phyloP scores from a whole-genome alignment of 2,329 filamentous ascomycete genomes.

The Penicillium sp. region DNA sequence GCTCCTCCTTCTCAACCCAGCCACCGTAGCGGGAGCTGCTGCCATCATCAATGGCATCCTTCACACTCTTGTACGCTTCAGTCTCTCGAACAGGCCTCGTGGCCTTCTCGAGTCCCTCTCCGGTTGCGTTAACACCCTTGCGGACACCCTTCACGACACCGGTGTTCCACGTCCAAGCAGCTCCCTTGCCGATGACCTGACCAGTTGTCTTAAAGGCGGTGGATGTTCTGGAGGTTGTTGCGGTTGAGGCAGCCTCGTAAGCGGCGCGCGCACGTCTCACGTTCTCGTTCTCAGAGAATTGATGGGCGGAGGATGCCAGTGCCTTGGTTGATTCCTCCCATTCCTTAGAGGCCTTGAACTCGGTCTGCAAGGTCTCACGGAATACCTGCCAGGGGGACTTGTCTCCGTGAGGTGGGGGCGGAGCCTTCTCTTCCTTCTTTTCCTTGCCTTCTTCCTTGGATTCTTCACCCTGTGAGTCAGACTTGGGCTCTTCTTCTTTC shows the following conservation, averaged over 20 bases:
- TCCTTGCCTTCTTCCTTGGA: constrained; percentile 48
- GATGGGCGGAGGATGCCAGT: constrained; percentile 80
- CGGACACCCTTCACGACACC: constrained; percentile 87
- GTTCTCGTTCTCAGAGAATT: constrained; percentile 90
- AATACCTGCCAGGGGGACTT: constrained; percentile 99
- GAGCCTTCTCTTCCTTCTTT: constrained; percentile 66
- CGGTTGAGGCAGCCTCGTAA: constrained; percentile 82
- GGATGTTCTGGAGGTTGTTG: constrained; percentile 74
- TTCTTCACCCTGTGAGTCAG: constrained; percentile 47
- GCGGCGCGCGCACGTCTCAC: constrained; percentile 83
- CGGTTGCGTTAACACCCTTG: constrained; percentile 81
- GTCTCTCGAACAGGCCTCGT: constrained; percentile 92
- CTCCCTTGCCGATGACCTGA: constrained; percentile 82
- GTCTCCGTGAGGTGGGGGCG: constrained; percentile 94
- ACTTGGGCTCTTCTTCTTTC: constrained; percentile 35
- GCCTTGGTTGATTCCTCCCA: constrained; percentile 99
- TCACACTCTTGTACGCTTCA: constrained; percentile 90
- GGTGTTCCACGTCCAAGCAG: constrained; percentile 97
- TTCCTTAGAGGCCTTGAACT: constrained; percentile 96
- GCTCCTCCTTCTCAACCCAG: constrained; percentile 95
- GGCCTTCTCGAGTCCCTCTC: constrained; percentile 86
- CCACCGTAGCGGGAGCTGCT: constrained; percentile 95
- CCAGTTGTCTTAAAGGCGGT: constrained; percentile 84
- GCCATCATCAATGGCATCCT: constrained; percentile 94
- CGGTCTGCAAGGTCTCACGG: constrained; percentile 88